A percentile compares a stretch with the other conserved stretches of the same genome.
Conservation (phyloP, 208 protist genomes). For the Trichomonas gallinae region DNA sequence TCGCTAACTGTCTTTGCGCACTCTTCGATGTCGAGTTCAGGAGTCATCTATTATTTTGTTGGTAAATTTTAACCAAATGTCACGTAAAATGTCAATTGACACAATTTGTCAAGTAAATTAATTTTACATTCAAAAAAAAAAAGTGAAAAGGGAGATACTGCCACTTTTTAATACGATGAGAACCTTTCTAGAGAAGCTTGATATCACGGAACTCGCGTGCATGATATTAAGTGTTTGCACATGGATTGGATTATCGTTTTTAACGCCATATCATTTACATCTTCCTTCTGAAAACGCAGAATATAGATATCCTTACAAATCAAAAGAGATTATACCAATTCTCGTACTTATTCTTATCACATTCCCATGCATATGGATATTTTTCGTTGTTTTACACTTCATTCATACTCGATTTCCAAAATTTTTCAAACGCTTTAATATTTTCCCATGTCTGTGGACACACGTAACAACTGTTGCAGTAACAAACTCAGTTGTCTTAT, state of each 20-base stretch:
- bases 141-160: too few relatives aligned
- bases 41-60: too few relatives aligned
- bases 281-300: background rate
- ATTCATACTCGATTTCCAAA: background rate
- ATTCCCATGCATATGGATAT: background rate
- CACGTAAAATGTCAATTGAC: too few relatives aligned
- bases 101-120: too few relatives aligned
- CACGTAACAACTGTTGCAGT: background rate
- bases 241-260: background rate
- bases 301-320: background rate
- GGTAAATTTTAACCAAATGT: too few relatives aligned
- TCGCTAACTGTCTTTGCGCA: too few relatives aligned
- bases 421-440: background rate
- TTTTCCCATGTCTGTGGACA: background rate
- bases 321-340: background rate
- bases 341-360: background rate
- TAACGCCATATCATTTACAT: background rate
- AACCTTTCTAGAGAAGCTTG: background rate
- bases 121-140: too few relatives aligned
- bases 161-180: too few relatives aligned
- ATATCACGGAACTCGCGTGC: background rate
- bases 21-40: too few relatives aligned
- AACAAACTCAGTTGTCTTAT: background rate
- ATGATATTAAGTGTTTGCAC: background rate
- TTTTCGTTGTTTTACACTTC: background rate